Evolutionary conservation across 805 yeast species (phyloP).

Genomic region (Candida nanaspora): DNA sequence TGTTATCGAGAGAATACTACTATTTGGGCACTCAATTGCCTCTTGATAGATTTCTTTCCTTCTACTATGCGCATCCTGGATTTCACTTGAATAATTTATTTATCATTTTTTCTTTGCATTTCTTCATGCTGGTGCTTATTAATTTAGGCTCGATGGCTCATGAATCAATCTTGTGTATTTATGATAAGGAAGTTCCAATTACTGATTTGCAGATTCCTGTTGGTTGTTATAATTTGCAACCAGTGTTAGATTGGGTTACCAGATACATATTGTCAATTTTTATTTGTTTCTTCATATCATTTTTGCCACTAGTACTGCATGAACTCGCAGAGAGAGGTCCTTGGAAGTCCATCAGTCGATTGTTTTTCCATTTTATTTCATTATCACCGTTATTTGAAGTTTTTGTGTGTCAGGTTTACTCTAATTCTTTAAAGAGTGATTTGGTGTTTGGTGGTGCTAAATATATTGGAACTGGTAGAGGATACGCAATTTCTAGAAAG

Average conservation of each 20-base stretch:
- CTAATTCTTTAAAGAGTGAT: constrained; percentile 68
- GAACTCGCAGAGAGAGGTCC: constrained; percentile 83
- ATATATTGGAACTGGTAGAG: constrained; percentile 90
- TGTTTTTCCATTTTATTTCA: constrained; percentile 70
- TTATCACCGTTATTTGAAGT: constrained; percentile 91
- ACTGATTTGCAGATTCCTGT: constrained; percentile 69
- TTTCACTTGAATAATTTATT: constrained; percentile 89
- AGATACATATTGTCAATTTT: constrained; percentile 84
- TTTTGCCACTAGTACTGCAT: constrained; percentile 80
- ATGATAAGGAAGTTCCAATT: constrained; percentile 58
- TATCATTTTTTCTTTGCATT: constrained; percentile 78
- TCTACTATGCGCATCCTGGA: constrained; percentile 96
- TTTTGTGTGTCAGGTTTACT: constrained; percentile 89
- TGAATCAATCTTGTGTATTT: constrained; percentile 64
- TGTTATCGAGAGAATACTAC: constrained; percentile 85
- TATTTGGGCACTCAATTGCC: constrained; percentile 87
- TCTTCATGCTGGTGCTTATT: constrained; percentile 73
- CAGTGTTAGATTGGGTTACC: constrained; percentile 86
- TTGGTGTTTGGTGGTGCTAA: constrained; percentile 87
- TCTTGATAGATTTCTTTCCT: constrained; percentile 81
- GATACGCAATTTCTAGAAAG: constrained; percentile 80
- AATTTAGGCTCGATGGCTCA: constrained; percentile 73
- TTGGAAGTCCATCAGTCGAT: constrained; percentile 63
- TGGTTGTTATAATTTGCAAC: constrained; percentile 82
- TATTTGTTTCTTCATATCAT: constrained; percentile 88